Evolutionary conservation across 1,139 yeast species (phyloP), one percentile per base, ranked within the genome.

Genomic region (Hemisphaericaspora xylanilytica): DNA sequence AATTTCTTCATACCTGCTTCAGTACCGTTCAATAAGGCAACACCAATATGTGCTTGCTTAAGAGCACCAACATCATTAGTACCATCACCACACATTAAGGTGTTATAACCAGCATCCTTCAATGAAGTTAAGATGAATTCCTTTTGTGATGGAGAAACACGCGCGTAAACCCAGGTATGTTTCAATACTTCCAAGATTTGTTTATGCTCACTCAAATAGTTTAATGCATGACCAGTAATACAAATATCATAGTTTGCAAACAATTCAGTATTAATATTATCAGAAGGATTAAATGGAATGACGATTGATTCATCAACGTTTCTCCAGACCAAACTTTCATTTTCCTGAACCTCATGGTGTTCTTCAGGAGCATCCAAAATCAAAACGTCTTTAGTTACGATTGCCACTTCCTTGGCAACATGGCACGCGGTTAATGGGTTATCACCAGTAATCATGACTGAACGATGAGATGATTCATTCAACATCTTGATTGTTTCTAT

Each of bases 61-160:
- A 92, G 78, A 39, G 99, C 99, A 63, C 99, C 99, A 41, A 92
- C 98, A 72, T 92, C 99, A 61, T 92, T 92, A 25, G 99, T 92
- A 67, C 99, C 99, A 67, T 92, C 99, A 73, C 99, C 99, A 68
- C 98, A 92, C 99, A 92, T 92, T 53, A 94, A 76, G 25, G 98
- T 92, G 56, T 79, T 85, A 65, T 90, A 92, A 25, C 97, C 97
- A 59, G 89, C 79, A 43, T 81, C 84, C 63, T 92, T 92, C 59
- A 88, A 77, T 32, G 88, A 78, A 47, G 83, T 85, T 56, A 94
- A 73, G 53, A 92, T 81, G 50, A 84, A 88, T 67, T 92, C 98
- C 67, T 92, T 94, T 70, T 92, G 98, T 26, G 84, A 60, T 34
- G 99, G 98, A 6, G 98, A 92, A 28, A 94, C 98, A 69, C 99